A percentile compares a stretch with the other conserved stretches of the same genome.
phyloP scores from a whole-genome alignment of 108 stramenopile species.

The Pseudonitzschia multiseries region DNA sequence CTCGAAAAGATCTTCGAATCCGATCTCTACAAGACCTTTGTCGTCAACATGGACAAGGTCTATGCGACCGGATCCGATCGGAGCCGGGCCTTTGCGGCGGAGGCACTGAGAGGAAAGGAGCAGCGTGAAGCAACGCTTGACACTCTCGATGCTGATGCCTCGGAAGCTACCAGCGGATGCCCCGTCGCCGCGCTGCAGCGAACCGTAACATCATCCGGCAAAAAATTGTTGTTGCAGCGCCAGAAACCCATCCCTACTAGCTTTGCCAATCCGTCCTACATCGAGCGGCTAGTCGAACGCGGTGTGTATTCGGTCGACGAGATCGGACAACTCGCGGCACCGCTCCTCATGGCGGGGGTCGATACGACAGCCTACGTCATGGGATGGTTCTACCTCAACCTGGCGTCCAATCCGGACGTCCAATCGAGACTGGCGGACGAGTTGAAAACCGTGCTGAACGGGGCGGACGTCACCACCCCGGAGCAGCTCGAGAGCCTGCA shows the following conservation, averaged over 20 bases:
- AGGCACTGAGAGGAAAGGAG: too few species aligned
- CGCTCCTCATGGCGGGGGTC: constrained; percentile 10
- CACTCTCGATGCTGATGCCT: too few species aligned
- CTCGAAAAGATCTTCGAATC: background rate
- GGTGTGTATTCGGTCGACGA: background rate
- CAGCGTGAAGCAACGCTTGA: too few species aligned
- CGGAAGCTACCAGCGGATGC: background rate
- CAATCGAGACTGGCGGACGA: background rate
- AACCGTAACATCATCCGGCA: too few species aligned
- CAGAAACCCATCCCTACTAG: background rate
- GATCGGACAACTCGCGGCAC: background rate
- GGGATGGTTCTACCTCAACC: constrained; percentile 15
- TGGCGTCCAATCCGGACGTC: constrained; percentile 14
- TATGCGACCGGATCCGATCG: background rate
- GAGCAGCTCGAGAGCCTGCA: constrained; percentile 1
- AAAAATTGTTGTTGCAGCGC: background rate
- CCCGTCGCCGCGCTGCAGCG: background rate
- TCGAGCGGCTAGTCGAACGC: constrained; percentile 3
- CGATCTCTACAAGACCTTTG: constrained; percentile 5
- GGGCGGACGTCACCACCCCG: constrained; percentile 3
- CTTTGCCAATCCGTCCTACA: background rate
- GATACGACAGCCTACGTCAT: constrained; percentile 13
- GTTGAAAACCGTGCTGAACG: background rate
- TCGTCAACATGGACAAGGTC: background rate
- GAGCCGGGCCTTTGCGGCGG: background rate